phyloP scores from a whole-genome alignment of 257 asterid genomes.

The Fraxinus pennsylvanica region DNA sequence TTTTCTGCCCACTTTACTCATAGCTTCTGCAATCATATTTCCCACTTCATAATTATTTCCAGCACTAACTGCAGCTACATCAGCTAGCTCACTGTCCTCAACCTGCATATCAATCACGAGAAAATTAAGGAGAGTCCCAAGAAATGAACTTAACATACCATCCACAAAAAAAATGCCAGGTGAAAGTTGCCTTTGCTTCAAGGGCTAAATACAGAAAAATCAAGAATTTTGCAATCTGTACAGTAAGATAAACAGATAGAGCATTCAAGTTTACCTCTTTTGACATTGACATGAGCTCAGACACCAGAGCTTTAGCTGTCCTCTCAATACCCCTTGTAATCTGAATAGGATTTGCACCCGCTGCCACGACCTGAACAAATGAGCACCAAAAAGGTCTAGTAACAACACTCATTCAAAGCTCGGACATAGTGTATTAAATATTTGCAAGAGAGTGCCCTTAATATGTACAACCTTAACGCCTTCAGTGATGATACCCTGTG shows the following conservation, averaged over 20 bases:
- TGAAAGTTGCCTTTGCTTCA: not conserved
- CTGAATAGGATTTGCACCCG: conserved; percentile 64
- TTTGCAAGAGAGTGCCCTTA: not conserved
- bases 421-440: not conserved
- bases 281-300: conserved; percentile 53
- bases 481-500: conserved; percentile 42
- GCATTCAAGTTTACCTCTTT: conserved; percentile 40
- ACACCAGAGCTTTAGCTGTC: conserved; percentile 50
- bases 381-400: no score
- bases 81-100: conserved; percentile 44
- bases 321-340: conserved; percentile 60
- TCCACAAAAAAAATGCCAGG: not conserved
- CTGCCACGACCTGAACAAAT: conserved; percentile 53
- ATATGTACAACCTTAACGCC: conserved; percentile 37
- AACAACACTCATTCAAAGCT: no score
- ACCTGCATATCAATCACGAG: conserved; percentile 23
- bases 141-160: not conserved
- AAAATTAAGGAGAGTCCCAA: not conserved
- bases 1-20: conserved; percentile 43
- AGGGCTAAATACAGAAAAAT: not conserved
- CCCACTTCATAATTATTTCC: conserved; percentile 47
- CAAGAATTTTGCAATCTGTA: not conserved
- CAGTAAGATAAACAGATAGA: not conserved
- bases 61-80: conserved; percentile 48
- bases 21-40: conserved; percentile 44